Percentiles rank a stretch among this genome's conserved stretches.
These are phyloP conservation scores for Metschnikowia matae DNA, from an alignment of 805 yeast genomes.

Conservation along the genomic window DNA sequence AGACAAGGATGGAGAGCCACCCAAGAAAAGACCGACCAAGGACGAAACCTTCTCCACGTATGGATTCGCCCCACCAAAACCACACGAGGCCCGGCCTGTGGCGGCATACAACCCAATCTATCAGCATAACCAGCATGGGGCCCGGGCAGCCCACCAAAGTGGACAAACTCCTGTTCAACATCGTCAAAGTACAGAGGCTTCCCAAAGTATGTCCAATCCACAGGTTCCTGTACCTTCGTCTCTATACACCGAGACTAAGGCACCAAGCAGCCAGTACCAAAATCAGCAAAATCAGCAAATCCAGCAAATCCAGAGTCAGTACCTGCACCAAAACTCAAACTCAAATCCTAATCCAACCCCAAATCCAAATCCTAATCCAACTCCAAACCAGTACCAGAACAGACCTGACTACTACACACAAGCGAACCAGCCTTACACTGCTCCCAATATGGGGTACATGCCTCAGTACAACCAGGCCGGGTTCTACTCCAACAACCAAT, in stretches of 20 bases:
- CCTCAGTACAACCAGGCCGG: not conserved
- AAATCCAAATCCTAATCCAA: too few species aligned
- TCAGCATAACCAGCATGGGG: not conserved
- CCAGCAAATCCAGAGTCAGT: too few species aligned
- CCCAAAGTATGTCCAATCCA: not conserved
- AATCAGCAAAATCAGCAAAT: too few species aligned
- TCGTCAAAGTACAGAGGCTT: not conserved
- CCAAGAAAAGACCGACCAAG: constrained; percentile 19
- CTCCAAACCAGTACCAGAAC: not conserved
- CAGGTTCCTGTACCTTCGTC: not conserved
- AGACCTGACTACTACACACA: not conserved
- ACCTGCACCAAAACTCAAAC: too few species aligned
- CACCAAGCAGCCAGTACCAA: not conserved
- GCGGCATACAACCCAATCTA: constrained; percentile 3
- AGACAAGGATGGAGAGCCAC: constrained; percentile 8
- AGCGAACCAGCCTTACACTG: not conserved
- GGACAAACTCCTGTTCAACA: too few species aligned
- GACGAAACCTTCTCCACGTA: constrained; percentile 17
- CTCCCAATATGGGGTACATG: not conserved
- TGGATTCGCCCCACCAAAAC: constrained; percentile 13
- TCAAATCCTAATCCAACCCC: too few species aligned
- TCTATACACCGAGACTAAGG: not conserved
- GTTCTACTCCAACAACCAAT: not conserved
- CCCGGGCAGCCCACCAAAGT: not conserved
- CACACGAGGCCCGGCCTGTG: not conserved